Percentiles rank a stretch among this genome's conserved stretches.
Conservation (phyloP, 2,329 filamentous ascomycete species). For the Hypocreales sp. region DNA sequence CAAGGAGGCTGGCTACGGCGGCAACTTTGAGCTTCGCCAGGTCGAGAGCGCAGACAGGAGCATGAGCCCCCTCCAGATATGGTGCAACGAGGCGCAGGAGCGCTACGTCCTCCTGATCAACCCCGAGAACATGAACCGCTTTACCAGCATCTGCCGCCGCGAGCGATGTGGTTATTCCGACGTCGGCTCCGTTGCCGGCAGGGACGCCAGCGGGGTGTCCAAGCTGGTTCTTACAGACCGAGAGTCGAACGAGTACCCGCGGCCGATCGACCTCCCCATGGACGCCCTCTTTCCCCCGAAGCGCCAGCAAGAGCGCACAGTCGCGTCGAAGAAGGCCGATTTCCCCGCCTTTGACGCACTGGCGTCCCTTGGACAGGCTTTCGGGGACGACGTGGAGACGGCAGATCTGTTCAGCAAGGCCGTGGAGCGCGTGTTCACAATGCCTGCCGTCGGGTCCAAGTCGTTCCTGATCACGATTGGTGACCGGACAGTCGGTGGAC, state of each 20-base stretch:
- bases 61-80: slow-evolving; percentile 93
- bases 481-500: slow-evolving; percentile 78
- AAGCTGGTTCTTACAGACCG: slow-evolving; percentile 69
- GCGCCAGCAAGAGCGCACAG: slow-evolving; percentile 63
- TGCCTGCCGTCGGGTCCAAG: slow-evolving; percentile 91
- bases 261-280: slow-evolving; percentile 81
- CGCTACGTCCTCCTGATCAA: slow-evolving; percentile 87
- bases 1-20: slow-evolving; percentile 81
- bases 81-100: slow-evolving; percentile 96
- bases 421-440: slow-evolving; percentile 62
- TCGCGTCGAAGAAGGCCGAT: slow-evolving; percentile 51
- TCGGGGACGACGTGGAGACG: slow-evolving; percentile 36
- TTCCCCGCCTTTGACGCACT: slow-evolving; percentile 58
- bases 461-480: slow-evolving; percentile 95
- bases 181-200: slow-evolving; percentile 60
- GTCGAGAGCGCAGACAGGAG: slow-evolving; percentile 78
- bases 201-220: slow-evolving; percentile 46
- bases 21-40: slow-evolving; percentile 86
- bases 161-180: slow-evolving; percentile 89
- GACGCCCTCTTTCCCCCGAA: slow-evolving; percentile 76
- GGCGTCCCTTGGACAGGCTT: slow-evolving; percentile 48
- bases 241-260: slow-evolving; percentile 57
- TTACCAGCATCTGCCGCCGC: slow-evolving; percentile 51
- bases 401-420: slow-evolving; percentile 45
- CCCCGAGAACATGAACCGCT: slow-evolving; percentile 64